These are phyloP conservation scores for Clitopilus passeckerianus DNA, from an alignment of 768 basidiomycete genomes.

Conservation along the genomic window DNA sequence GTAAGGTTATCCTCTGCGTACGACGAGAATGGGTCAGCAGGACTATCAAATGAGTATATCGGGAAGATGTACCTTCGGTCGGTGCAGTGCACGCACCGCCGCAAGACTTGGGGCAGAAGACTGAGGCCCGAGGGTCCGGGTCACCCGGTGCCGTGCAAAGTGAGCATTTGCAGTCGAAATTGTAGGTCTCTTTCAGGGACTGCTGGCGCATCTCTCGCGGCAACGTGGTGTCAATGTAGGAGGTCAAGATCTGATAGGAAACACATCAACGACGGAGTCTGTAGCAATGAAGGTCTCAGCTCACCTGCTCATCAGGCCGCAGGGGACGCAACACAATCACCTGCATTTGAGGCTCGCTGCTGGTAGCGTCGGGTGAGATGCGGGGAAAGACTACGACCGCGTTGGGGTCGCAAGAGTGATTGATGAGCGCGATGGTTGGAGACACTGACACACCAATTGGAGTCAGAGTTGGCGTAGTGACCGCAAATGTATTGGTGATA, in stretches of 20 bases:
- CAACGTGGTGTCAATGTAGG: constrained; percentile 83
- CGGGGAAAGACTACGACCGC: constrained; percentile 90
- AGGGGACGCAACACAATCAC: constrained; percentile 71
- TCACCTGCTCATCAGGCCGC: constrained; percentile 63
- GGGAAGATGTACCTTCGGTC: constrained; percentile 42
- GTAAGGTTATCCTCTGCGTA: constrained; percentile 42
- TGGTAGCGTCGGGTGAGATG: constrained; percentile 22
- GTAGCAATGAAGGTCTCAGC: constrained; percentile 3
- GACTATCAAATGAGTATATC: not conserved
- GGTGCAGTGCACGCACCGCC: constrained; percentile 60
- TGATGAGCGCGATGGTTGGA: constrained; percentile 74
- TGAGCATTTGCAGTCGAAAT: constrained; percentile 68
- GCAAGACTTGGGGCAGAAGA: constrained; percentile 68
- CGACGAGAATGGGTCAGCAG: not conserved
- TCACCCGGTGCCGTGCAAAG: constrained; percentile 37
- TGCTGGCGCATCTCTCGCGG: constrained; percentile 50
- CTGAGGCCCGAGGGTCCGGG: constrained; percentile 62
- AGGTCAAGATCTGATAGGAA: constrained; percentile 57
- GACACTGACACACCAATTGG: constrained; percentile 85
- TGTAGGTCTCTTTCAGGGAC: constrained; percentile 67
- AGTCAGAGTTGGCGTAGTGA: constrained; percentile 71
- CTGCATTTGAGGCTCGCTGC: constrained; percentile 60
- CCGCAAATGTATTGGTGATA: constrained; percentile 84
- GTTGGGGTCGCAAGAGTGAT: constrained; percentile 88
- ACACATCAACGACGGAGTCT: not conserved